Conservation (phyloP, 2,329 filamentous ascomycete genomes). For the Stromatinia cepivora region DNA sequence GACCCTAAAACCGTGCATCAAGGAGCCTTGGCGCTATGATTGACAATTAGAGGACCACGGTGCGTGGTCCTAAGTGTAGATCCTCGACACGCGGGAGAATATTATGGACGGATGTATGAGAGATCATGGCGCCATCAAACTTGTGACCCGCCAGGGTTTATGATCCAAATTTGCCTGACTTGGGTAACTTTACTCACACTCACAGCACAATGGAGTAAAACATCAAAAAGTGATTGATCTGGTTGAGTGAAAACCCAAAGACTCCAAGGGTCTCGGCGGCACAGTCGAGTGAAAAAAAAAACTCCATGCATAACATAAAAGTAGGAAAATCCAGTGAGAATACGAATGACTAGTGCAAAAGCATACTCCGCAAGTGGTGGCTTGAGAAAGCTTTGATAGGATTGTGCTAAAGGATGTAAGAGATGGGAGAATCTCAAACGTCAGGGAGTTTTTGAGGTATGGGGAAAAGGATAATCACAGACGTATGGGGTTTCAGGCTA, state of each 20-base stretch:
- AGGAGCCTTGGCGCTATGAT: slow-evolving; percentile 31
- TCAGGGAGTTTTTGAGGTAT: slow-evolving; percentile 1
- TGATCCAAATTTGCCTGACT: neutral
- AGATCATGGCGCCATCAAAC: slow-evolving; percentile 29
- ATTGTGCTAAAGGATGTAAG: slow-evolving; percentile 1
- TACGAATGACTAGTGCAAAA: neutral
- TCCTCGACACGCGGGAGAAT: slow-evolving; percentile 25
- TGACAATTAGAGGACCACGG: slow-evolving; percentile 29
- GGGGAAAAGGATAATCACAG: neutral
- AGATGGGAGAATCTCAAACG: slow-evolving; percentile 19
- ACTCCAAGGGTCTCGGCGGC: neutral
- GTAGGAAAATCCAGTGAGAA: neutral
- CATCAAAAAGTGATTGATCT: neutral
- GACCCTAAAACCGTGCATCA: slow-evolving; percentile 32
- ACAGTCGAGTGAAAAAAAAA: slow-evolving; percentile 10
- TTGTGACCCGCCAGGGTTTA: slow-evolving; percentile 22
- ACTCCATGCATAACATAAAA: slow-evolving; percentile 17
- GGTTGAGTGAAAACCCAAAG: neutral
- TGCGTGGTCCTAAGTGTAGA: slow-evolving; percentile 27
- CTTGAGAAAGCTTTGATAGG: neutral
- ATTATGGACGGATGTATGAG: slow-evolving; percentile 28
- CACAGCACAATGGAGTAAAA: slow-evolving; percentile 4
- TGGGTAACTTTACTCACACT: neutral
- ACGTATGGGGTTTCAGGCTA: slow-evolving; percentile 17
- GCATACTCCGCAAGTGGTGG: neutral